Conservation (phyloP, 129 eudicot species). For the Apium graveolens region DNA sequence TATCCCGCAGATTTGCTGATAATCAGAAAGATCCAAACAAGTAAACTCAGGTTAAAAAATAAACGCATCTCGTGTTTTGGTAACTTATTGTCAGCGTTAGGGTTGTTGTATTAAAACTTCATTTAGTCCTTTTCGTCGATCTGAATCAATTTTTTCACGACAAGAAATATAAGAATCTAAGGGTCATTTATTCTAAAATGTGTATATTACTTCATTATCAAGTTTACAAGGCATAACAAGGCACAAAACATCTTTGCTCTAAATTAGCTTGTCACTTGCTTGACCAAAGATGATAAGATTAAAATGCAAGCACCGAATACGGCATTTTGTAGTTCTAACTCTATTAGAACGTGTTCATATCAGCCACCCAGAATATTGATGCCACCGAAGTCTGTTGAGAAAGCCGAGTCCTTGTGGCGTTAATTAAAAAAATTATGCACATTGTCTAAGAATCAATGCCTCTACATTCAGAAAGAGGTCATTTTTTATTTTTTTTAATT, state of each 20-base stretch:
- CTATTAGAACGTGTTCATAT: too few relatives aligned
- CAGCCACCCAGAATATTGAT: too few relatives aligned
- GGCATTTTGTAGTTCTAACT: too few relatives aligned
- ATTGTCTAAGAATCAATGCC: too few relatives aligned
- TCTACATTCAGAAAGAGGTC: not conserved
- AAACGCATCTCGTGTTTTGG: not conserved
- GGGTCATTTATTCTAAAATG: not conserved
- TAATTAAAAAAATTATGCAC: too few relatives aligned
- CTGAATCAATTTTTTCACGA: not conserved
- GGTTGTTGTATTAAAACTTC: not conserved
- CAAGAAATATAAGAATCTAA: not conserved
- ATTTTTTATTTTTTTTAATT: too few relatives aligned
- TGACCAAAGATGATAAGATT: too few relatives aligned
- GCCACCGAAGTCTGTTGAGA: too few relatives aligned
- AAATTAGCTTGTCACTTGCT: too few relatives aligned
- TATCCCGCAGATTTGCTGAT: not conserved
- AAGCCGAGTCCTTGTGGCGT: too few relatives aligned
- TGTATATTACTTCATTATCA: not conserved
- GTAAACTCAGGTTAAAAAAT: not conserved
- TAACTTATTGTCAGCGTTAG: not conserved
- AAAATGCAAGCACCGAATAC: too few relatives aligned
- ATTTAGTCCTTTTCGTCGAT: not conserved
- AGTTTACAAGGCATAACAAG: conserved; percentile 3
- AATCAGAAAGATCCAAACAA: not conserved
- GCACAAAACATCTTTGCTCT: not conserved